These are phyloP conservation scores for Diaporthe australafricana DNA, from an alignment of 2,329 filamentous ascomycete species.

Conservation along the genomic window DNA sequence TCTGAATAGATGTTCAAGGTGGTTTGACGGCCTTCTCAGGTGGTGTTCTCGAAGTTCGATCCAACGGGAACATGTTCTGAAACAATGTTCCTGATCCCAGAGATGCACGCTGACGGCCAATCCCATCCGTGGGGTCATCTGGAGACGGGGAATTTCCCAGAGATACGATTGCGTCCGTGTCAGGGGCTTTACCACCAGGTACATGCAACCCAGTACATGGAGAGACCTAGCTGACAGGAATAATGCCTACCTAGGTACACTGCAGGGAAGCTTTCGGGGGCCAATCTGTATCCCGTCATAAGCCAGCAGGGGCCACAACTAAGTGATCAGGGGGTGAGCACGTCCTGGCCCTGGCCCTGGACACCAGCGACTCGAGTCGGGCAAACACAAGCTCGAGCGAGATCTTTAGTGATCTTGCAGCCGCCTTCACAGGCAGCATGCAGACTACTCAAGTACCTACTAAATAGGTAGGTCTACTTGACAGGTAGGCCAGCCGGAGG, in stretches of 20 bases:
- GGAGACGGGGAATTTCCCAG: conserved; percentile 26
- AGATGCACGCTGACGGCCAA: conserved; percentile 8
- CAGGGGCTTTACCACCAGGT: conserved; percentile 10
- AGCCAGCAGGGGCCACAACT: neutral
- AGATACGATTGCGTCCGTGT: conserved; percentile 20
- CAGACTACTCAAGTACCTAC: neutral
- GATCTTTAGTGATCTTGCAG: neutral
- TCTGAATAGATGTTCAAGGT: neutral
- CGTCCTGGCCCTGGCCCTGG: neutral
- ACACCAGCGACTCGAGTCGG: neutral
- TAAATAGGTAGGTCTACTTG: too few relatives aligned
- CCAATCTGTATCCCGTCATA: neutral
- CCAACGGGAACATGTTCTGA: conserved; percentile 18
- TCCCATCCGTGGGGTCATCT: conserved; percentile 21
- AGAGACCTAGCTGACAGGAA: conserved; percentile 1
- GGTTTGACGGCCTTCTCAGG: neutral
- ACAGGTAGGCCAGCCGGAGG: neutral
- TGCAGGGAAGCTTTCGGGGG: conserved; percentile 3
- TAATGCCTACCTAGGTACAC: neutral
- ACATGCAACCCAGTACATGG: neutral
- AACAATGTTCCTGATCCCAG: conserved; percentile 22
- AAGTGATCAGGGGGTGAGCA: neutral
- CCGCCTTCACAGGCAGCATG: neutral
- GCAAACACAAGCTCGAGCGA: conserved; percentile 3
- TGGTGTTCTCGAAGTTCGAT: neutral